Base-by-base conservation (phyloP, 176 grass and related monocot genomes). In the Triticum timopheevii region DNA sequence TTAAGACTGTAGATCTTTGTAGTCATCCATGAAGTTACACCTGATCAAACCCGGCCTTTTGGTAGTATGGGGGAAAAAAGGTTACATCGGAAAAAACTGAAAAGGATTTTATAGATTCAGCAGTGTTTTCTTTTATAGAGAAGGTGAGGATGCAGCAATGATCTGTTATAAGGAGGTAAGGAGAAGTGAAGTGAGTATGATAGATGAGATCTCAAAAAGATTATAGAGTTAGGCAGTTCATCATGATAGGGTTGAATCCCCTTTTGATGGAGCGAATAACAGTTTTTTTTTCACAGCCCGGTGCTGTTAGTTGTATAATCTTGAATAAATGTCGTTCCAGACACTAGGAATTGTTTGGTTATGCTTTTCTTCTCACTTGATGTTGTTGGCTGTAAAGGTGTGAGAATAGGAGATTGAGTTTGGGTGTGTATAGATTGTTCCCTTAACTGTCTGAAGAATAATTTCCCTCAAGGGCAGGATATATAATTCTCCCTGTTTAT, bases 1-100 rank as follows among this genome's bases (percentile, higher is more conserved):
- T 92, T 85, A 76, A 82, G 34, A 67, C 61, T 75, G 54, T 78
- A 85, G 70, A 79, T 69, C 34, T 80, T 81, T 84, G 69, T 89
- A 56, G 50, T 19, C 2, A 6, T 82, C 64, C 34, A 42, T 80
- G 58, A 80, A 86, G 22, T 19, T 58, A 61, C 65, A 70, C 83
- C 81, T 19, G 4, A 61, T 39, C 59, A 19, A 19, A 54, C 50
- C 50, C 6, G 50, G 50, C 50, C 50, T 54, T 54, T 54, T 54
- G 50, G 50, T 19, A 16, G 5, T 54, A 54, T 7, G 50, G 50
- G 16, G 2, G 7, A 54, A 50, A 50, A 15, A 54, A 79, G 86
- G 30, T n/a, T 45, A 42, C 47, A 70, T 85, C 84, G 28, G 3
- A 50, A 31, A 87, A 72, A 81, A 84, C 61, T 82, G 87, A 76